phyloP scores from a whole-genome alignment of 768 basidiomycete species.

The Coprinopsis strossmayeri region DNA sequence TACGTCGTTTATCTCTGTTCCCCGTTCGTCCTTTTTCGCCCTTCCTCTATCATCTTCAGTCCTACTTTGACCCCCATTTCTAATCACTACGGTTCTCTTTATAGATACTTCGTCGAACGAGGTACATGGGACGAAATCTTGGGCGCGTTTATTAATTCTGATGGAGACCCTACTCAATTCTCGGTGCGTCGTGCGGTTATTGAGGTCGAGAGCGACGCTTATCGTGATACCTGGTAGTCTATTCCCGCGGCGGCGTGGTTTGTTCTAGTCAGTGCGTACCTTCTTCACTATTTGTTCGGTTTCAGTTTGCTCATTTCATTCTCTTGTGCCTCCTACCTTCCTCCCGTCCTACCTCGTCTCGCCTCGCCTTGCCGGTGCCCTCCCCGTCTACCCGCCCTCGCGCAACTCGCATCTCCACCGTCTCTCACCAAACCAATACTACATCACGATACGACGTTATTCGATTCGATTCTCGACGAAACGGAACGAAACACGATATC shows the following conservation, averaged over 20 bases:
- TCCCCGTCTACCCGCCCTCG: neutral
- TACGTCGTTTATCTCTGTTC: conserved; percentile 25
- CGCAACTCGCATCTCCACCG: neutral
- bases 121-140: conserved; percentile 84
- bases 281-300: neutral
- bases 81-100: neutral
- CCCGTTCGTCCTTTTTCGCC: neutral
- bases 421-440: no score
- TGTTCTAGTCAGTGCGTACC: conserved; percentile 67
- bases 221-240: conserved; percentile 18
- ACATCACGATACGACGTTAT: no score
- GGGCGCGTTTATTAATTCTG: conserved; percentile 75
- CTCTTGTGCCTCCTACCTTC: neutral
- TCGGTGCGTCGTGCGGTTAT: conserved; percentile 34
- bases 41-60: no score
- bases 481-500: conserved; percentile 9
- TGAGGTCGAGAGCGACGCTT: neutral
- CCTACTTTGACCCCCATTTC: neutral
- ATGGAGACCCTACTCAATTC: conserved; percentile 80
- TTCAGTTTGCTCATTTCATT: neutral
- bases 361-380: neutral
- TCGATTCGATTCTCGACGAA: no score
- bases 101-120: conserved; percentile 82
- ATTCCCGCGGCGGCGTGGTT: conserved; percentile 57
- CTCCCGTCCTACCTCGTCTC: neutral